A percentile compares a stretch with the other conserved stretches of the same genome.
Conservation (phyloP, 805 yeast genomes). For the Yamadazyma philogaea region DNA sequence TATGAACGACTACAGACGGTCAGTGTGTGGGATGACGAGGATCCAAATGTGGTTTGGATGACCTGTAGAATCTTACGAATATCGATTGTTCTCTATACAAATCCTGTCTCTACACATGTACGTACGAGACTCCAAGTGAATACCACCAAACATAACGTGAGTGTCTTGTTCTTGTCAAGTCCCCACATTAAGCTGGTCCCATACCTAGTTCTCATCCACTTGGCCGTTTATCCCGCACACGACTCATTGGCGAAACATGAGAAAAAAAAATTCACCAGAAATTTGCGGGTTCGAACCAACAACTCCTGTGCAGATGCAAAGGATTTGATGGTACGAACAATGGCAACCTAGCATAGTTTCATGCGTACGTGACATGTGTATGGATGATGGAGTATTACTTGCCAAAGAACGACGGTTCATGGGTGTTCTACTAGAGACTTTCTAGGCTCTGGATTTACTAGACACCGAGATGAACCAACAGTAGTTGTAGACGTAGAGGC, state of each 20-base stretch:
- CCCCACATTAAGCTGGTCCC: no score
- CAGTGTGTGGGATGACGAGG: no score
- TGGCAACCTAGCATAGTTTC: constrained; percentile 14
- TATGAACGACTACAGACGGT: no score
- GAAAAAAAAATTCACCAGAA: no score
- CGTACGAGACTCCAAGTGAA: neutral
- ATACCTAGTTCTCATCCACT: no score
- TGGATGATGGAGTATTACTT: constrained; percentile 10
- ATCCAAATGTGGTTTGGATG: no score
- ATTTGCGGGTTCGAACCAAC: neutral
- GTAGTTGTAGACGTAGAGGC: neutral
- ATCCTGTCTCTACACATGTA: no score
- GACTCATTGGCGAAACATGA: no score
- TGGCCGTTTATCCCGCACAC: no score
- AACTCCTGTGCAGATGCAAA: constrained; percentile 1
- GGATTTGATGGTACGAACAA: neutral
- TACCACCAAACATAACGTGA: neutral
- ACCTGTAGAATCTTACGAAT: no score
- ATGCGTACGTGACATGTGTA: constrained; percentile 3
- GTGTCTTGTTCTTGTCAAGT: neutral
- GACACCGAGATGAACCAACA: neutral
- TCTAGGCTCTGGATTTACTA: neutral
- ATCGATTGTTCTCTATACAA: no score
- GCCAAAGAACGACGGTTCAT: constrained; percentile 8
- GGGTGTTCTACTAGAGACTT: constrained; percentile 1